phyloP scores from a whole-genome alignment of 2,329 filamentous ascomycete genomes.

The Pyrenophora teres region DNA sequence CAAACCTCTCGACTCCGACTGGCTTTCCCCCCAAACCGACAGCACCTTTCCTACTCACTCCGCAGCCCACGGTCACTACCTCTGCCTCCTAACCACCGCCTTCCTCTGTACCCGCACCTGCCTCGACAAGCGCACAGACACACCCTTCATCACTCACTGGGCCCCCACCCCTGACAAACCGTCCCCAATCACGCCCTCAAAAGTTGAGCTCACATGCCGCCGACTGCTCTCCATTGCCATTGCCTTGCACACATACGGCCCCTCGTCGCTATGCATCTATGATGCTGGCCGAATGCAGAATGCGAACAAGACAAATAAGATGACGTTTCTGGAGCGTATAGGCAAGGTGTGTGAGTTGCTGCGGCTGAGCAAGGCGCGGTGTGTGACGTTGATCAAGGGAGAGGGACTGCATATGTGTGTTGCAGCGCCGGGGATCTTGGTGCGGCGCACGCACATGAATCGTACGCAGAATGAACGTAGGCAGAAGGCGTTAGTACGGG shows the following conservation, averaged over 20 bases:
- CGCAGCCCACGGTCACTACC: too few relatives aligned
- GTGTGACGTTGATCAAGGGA: neutral
- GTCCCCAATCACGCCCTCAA: neutral
- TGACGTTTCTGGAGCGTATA: constrained; percentile 3
- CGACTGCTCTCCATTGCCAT: constrained; percentile 6
- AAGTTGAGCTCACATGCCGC: constrained; percentile 2
- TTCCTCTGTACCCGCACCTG: too few relatives aligned
- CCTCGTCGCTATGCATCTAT: constrained; percentile 1
- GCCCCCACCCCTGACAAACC: neutral
- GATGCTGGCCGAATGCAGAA: neutral
- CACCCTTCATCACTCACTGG: neutral
- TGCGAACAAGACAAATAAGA: neutral
- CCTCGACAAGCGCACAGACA: neutral
- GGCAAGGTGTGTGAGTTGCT: constrained; percentile 5
- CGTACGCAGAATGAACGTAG: constrained; percentile 2
- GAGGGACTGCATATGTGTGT: constrained; percentile 8
- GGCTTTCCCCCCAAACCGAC: too few relatives aligned
- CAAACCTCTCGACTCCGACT: too few relatives aligned
- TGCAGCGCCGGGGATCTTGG: neutral
- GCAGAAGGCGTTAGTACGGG: neutral
- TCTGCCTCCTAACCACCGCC: too few relatives aligned
- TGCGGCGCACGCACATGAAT: neutral
- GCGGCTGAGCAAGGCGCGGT: constrained; percentile 5
- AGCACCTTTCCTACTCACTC: too few relatives aligned
- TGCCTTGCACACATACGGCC: constrained; percentile 4